Conservation (phyloP, 2,329 filamentous ascomycete species). For the Corinectria fuckeliana region DNA sequence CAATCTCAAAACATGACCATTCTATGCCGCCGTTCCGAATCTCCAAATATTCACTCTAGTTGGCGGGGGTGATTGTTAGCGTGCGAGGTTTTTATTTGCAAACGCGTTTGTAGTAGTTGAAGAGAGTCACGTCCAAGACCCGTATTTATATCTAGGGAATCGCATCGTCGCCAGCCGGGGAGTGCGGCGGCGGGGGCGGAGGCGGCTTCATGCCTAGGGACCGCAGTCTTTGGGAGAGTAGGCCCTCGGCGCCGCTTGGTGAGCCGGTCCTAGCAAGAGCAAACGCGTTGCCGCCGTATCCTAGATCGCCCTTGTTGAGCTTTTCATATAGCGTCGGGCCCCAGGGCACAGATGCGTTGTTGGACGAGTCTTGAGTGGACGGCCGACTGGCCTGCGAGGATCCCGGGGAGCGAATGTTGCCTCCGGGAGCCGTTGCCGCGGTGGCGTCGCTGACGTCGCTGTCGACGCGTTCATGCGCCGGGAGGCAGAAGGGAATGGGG, state of each 20-base stretch:
- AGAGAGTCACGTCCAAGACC: not conserved
- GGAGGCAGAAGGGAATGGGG: constrained; percentile 58
- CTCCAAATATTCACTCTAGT: not conserved
- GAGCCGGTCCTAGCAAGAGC: constrained; percentile 44
- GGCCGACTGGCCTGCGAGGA: constrained; percentile 43
- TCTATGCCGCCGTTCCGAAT: constrained; percentile 6
- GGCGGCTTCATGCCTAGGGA: constrained; percentile 60
- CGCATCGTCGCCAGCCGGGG: not conserved
- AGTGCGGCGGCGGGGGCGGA: constrained; percentile 13
- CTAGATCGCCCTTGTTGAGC: constrained; percentile 68
- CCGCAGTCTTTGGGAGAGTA: constrained; percentile 73
- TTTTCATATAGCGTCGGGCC: constrained; percentile 65
- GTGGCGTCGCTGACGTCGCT: constrained; percentile 43
- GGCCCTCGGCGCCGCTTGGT: constrained; percentile 60
- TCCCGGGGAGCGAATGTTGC: constrained; percentile 34
- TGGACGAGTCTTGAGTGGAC: constrained; percentile 45
- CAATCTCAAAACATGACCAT: not conserved
- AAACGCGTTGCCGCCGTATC: constrained; percentile 66
- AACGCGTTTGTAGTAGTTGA: not conserved
- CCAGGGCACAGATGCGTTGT: constrained; percentile 32
- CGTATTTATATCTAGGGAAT: constrained; percentile 9
- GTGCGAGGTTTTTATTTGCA: constrained; percentile 7
- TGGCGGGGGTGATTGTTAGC: not conserved
- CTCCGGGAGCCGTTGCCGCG: constrained; percentile 34
- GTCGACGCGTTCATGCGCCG: constrained; percentile 41